Percentiles rank a stretch among this genome's conserved stretches.
phyloP scores from a whole-genome alignment of 2,329 filamentous ascomycete species.

The Thermothelomyces thermophilus region DNA sequence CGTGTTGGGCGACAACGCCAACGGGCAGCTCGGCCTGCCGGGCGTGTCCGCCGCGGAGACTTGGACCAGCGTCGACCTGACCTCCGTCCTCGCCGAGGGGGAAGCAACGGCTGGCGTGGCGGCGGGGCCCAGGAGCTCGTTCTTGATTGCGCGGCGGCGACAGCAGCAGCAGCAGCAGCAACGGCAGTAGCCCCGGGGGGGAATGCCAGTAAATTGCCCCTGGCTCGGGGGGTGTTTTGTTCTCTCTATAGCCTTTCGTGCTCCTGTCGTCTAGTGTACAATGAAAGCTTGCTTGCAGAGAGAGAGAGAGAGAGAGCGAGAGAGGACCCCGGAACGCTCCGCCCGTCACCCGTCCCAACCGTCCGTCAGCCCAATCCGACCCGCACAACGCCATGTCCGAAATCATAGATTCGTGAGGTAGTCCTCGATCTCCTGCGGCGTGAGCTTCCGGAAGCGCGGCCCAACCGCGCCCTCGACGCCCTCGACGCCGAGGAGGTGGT shows the following conservation, averaged over 20 bases:
- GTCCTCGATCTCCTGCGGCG: conserved; percentile 96
- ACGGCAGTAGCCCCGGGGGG: background rate
- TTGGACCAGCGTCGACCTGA: conserved; percentile 33
- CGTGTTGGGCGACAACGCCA: conserved; percentile 49
- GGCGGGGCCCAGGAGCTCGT: conserved; percentile 45
- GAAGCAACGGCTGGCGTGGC: conserved; percentile 36
- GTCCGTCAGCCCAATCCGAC: conserved; percentile 3
- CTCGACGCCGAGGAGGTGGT: conserved; percentile 87
- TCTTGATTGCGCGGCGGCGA: conserved; percentile 34
- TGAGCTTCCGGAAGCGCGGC: conserved; percentile 88
- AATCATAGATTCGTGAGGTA: conserved; percentile 94
- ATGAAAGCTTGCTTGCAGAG: conserved; percentile 21
- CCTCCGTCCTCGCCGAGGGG: conserved; percentile 15
- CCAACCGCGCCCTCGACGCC: conserved; percentile 79
- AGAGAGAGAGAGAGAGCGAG: conserved; percentile 16
- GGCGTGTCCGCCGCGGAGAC: conserved; percentile 13
- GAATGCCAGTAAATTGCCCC: conserved; percentile 7
- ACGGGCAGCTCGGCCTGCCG: conserved; percentile 52
- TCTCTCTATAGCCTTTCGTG: conserved; percentile 28
- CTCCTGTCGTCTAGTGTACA: conserved; percentile 36
- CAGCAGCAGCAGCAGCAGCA: background rate
- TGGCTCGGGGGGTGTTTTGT: conserved; percentile 10
- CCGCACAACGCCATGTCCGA: conserved; percentile 17
- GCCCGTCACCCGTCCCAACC: conserved; percentile 17
- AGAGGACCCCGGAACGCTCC: conserved; percentile 14